Evolutionary conservation across 2,329 filamentous ascomycete species (phyloP), one percentile per base, ranked within the genome.

Genomic region (Fusarium verrucosum): DNA sequence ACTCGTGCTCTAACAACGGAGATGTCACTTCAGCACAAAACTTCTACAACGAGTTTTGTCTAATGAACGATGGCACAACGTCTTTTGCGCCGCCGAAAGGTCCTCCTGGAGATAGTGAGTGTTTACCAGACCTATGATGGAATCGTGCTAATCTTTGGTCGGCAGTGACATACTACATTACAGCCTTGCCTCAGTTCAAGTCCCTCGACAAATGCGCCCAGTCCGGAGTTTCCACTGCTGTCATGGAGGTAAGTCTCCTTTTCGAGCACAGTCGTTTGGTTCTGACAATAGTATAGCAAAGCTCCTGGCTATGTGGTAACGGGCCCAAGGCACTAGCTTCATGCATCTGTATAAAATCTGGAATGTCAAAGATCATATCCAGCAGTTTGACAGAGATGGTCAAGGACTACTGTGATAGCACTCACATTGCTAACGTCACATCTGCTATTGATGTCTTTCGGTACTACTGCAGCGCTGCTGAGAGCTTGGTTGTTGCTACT

Each of bases 81-180:
- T 76, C 75, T 0, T 85, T 87, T 61, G 81, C 82, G 2, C 64
- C 71, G 5, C 78, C 81, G 2, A 72, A 78, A 1, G 70, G 76
- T 25, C 83, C 83, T 8, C 82, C 83, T 1, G 84, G 84, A 38
- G 78, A 85, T 58, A 83, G 81, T 84, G 66, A 59, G 81, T 78
- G 19, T 14, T 16, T 8, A 19, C 7, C 4, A 7, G 11, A 5
- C 26, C 11, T 3, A 0, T 10, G 14, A 2, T 16, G 30, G 7
- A 14, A 5, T 6, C 11, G 0, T 33, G 6, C 55, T 66, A 36
- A 67, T 56, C 17, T 33, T 25, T 19, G 1, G 7, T 8, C 16
- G 17, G 13, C 7, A 82, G 80, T 87, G 79, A 78, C 82, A 1
- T 87, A 85, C 66, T 82, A 84, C 56, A 81, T 86, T 54, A 84